Evolutionary conservation across 345 rosid species (phyloP).

Genomic region (Brassica nigra): DNA sequence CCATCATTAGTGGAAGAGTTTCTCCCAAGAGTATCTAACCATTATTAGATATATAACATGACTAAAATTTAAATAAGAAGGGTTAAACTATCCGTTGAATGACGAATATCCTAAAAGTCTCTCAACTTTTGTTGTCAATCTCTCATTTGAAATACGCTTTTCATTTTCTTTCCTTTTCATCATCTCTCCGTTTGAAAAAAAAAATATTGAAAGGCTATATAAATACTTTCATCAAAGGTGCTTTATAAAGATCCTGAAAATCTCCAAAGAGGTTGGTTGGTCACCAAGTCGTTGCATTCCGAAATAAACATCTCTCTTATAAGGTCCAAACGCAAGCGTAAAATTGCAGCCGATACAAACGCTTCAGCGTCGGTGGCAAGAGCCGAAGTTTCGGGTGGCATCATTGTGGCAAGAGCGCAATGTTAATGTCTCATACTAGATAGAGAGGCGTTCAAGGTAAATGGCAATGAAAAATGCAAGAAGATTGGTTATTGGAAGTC

Average conservation of each 20-base stretch:
- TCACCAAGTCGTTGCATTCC: background rate
- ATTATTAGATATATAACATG: too few species aligned
- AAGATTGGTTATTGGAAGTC: background rate
- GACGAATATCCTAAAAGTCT: background rate
- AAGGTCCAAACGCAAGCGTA: background rate
- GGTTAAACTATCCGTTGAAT: background rate
- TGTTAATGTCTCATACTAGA: background rate
- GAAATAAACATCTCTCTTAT: background rate
- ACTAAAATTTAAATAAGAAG: too few species aligned
- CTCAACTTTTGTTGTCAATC: background rate
- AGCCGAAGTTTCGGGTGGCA: background rate
- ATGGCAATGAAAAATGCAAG: background rate
- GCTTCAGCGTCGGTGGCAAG: background rate
- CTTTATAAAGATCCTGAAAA: background rate
- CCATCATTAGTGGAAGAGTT: background rate
- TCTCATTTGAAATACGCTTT: background rate
- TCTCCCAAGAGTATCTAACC: background rate
- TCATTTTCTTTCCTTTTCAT: background rate
- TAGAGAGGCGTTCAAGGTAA: background rate
- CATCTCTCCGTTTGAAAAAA: too few species aligned
- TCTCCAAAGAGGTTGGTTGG: background rate
- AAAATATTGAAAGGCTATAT: too few species aligned
- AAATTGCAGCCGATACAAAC: background rate
- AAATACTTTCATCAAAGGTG: too few species aligned
- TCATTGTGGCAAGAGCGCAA: background rate